Evolutionary conservation across 805 yeast species (phyloP).

Genomic region (Suhomyces pyralidae): DNA sequence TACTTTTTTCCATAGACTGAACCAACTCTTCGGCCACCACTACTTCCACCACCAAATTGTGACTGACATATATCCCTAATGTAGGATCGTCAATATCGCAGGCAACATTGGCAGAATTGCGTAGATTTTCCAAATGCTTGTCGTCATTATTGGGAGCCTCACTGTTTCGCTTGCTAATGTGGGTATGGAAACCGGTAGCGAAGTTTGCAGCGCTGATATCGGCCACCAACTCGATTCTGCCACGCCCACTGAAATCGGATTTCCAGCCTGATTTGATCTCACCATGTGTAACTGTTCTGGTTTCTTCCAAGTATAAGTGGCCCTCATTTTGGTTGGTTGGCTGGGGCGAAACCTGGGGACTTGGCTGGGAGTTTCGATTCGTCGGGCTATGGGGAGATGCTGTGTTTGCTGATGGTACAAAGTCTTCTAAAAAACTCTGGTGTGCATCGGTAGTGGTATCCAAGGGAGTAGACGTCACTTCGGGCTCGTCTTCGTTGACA

Average conservation of each 20-base stretch:
- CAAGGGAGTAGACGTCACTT: background rate
- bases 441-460: slow-evolving; percentile 11
- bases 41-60: slow-evolving; percentile 76
- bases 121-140: slow-evolving; percentile 19
- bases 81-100: slow-evolving; percentile 84
- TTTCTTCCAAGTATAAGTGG: slow-evolving; percentile 63
- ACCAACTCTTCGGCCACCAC: slow-evolving; percentile 90
- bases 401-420: slow-evolving; percentile 8
- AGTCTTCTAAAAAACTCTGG: slow-evolving; percentile 27
- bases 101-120: slow-evolving; percentile 52
- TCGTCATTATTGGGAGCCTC: slow-evolving; percentile 27
- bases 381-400: background rate
- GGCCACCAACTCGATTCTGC: slow-evolving; percentile 75
- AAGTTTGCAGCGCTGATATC: slow-evolving; percentile 61
- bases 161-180: slow-evolving; percentile 44
- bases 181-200: slow-evolving; percentile 48
- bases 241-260: slow-evolving; percentile 76
- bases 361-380: background rate
- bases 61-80: slow-evolving; percentile 73
- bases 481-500: background rate
- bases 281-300: slow-evolving; percentile 69
- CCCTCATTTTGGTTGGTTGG: slow-evolving; percentile 11
- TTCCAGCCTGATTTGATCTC: slow-evolving; percentile 94
- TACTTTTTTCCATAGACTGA: slow-evolving; percentile 27
- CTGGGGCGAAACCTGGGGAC: background rate